A percentile compares a stretch with the other conserved stretches of the same genome.
These are phyloP conservation scores for Adansonia gregorii DNA, from an alignment of 441 rosid genomes.

Conservation along the genomic window DNA sequence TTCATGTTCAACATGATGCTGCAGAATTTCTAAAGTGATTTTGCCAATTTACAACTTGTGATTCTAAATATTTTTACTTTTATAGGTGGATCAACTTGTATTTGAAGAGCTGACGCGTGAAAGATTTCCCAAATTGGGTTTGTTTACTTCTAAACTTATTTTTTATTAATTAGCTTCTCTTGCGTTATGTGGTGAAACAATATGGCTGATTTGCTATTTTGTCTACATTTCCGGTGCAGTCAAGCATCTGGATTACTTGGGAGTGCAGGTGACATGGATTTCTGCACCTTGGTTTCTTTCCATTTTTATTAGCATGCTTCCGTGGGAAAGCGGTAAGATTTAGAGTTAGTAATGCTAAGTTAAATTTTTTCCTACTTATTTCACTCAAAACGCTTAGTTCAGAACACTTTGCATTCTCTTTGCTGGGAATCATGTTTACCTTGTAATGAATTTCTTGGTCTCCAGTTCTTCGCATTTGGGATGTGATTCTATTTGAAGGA, in stretches of 20 bases:
- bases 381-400: constrained; percentile 7
- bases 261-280: constrained; percentile 87
- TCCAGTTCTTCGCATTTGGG: constrained; percentile 84
- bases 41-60: constrained; percentile 8
- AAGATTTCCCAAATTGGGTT: constrained; percentile 78
- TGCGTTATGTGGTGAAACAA: constrained; percentile 34
- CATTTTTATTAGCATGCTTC: constrained; percentile 74
- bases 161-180: constrained; percentile 22
- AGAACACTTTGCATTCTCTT: not conserved
- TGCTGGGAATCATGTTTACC: not conserved
- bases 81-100: constrained; percentile 80
- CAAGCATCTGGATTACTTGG: constrained; percentile 87
- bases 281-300: constrained; percentile 82
- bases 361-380: not conserved
- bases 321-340: constrained; percentile 81
- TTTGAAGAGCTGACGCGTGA: constrained; percentile 74
- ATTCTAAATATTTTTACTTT: constrained; percentile 29
- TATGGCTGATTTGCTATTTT: constrained; percentile 46
- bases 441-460: constrained; percentile 29
- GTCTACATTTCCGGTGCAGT: constrained; percentile 68
- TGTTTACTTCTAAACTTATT: constrained; percentile 41
- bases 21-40: not conserved
- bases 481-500: constrained; percentile 77
- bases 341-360: constrained; percentile 22
- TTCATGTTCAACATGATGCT: constrained; percentile 22